Conservation (phyloP, 2,329 filamentous ascomycete species). For the Sporothrix luriei region DNA sequence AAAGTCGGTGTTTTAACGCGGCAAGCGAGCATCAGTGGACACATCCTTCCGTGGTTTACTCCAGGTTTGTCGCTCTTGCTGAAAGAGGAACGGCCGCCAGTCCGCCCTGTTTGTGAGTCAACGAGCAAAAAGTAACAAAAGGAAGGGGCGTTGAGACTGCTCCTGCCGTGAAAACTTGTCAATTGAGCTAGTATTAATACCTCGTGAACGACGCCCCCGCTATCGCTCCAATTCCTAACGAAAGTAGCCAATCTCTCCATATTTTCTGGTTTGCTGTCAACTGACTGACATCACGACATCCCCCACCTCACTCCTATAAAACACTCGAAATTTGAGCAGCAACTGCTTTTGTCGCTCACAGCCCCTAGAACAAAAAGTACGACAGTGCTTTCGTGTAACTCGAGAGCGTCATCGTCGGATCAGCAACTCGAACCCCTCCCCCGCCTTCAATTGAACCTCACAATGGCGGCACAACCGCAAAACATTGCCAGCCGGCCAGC, state of each 20-base stretch:
- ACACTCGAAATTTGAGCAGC: background rate
- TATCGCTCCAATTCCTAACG: constrained; percentile 20
- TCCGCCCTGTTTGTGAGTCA: constrained; percentile 24
- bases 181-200: constrained; percentile 7
- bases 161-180: background rate
- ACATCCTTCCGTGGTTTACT: background rate
- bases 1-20: constrained; percentile 23
- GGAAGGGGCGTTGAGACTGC: constrained; percentile 23
- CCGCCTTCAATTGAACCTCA: background rate
- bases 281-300: constrained; percentile 32
- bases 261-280: constrained; percentile 13
- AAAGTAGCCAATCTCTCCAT: constrained; percentile 1
- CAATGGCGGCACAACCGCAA: constrained; percentile 35
- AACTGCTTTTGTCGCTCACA: background rate
- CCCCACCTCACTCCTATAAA: constrained; percentile 14
- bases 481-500: constrained; percentile 46
- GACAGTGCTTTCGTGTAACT: background rate
- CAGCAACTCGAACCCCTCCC: background rate
- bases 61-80: constrained; percentile 19
- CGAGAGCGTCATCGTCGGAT: background rate
- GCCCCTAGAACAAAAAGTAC: background rate
- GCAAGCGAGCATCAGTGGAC: constrained; percentile 19
- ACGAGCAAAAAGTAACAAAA: background rate
- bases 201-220: constrained; percentile 12
- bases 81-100: constrained; percentile 16